Conservation (phyloP, 106 monocot species). For the Acanthochlamys bracteata region DNA sequence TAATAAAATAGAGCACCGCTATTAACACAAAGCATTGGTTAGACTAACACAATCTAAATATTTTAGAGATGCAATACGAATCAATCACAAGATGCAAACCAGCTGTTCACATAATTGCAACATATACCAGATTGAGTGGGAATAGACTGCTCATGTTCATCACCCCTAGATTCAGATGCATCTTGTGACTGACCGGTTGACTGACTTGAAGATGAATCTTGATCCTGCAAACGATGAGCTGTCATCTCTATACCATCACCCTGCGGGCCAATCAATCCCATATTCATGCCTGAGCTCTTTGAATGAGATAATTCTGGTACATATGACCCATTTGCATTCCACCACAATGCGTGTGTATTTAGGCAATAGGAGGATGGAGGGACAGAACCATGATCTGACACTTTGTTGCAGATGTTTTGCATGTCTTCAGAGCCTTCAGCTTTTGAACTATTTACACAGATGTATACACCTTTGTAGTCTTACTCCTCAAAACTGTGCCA, state of each 20-base stretch:
- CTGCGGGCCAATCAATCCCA: slow-evolving; percentile 17
- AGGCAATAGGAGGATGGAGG: slow-evolving; percentile 20
- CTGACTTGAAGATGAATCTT: slow-evolving; percentile 50
- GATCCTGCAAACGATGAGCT: slow-evolving; percentile 27
- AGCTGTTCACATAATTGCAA: not conserved
- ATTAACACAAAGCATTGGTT: too few relatives aligned
- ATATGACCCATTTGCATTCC: slow-evolving; percentile 28
- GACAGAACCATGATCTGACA: slow-evolving; percentile 22
- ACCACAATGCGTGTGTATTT: slow-evolving; percentile 17
- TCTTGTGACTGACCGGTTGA: slow-evolving; percentile 55
- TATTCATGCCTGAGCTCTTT: slow-evolving; percentile 11
- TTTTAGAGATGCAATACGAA: not conserved
- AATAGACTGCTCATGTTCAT: slow-evolving; percentile 25
- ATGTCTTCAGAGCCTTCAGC: not conserved
- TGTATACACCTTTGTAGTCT: too few relatives aligned
- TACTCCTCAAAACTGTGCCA: too few relatives aligned
- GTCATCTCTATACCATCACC: slow-evolving; percentile 28
- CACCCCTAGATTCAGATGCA: slow-evolving; percentile 26
- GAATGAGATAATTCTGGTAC: slow-evolving; percentile 11
- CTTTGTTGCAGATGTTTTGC: slow-evolving; percentile 16
- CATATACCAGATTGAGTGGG: slow-evolving; percentile 39
- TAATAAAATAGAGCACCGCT: too few relatives aligned
- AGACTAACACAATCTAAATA: too few relatives aligned
- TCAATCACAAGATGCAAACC: not conserved
- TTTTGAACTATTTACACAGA: too few relatives aligned